A percentile compares a stretch with the other conserved stretches of the same genome.
Conservation (phyloP, 345 rosid species). For the Carallia brachiata region DNA sequence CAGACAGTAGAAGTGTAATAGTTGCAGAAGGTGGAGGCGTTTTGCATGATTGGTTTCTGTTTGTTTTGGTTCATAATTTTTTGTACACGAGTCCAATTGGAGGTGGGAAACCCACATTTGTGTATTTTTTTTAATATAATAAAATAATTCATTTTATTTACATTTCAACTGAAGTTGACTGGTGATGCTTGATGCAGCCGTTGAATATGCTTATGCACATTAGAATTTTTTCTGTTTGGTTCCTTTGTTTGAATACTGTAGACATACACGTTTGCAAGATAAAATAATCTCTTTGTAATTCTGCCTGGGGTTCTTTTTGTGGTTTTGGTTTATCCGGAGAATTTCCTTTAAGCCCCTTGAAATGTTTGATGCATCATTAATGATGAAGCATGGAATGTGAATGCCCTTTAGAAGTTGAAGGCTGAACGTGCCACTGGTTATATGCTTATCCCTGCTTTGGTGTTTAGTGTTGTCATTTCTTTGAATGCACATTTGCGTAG, state of each 20-base stretch:
- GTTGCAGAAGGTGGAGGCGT: not conserved
- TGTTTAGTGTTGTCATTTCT: no score
- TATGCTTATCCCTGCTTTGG: no score
- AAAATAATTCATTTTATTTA: not conserved
- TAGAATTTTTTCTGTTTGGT: not conserved
- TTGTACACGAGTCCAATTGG: slow-evolving; percentile 5
- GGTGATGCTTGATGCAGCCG: no score
- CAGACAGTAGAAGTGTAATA: not conserved
- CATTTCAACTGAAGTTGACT: no score
- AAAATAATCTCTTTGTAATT: not conserved
- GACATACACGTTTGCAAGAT: not conserved
- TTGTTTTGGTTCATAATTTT: not conserved
- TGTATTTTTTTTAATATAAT: not conserved
- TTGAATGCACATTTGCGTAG: no score
- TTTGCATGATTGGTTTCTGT: slow-evolving; percentile 6
- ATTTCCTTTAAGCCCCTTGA: no score
- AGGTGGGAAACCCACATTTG: not conserved
- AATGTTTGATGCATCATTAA: no score
- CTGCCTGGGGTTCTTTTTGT: no score
- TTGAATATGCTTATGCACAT: no score
- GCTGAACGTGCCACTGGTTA: not conserved
- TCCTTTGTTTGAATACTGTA: not conserved
- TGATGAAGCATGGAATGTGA: no score
- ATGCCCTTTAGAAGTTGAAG: no score
- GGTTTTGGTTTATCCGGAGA: no score